Conservation (phyloP, 1,284 basidiomycete genomes). For the Ustilago crameri region DNA sequence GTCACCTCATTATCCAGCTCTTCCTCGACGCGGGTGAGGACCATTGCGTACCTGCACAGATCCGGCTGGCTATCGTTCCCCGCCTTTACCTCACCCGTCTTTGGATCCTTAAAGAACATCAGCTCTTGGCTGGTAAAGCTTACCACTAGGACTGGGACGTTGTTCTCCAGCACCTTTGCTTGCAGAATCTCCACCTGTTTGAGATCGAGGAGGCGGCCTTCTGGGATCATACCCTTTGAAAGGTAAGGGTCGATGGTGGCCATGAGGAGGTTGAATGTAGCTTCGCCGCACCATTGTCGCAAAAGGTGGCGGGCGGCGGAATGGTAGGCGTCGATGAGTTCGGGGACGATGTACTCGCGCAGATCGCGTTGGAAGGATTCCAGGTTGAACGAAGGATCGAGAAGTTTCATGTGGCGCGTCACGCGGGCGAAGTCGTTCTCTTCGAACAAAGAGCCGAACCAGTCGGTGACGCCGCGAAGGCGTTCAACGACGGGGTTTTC, state of each 20-base stretch:
- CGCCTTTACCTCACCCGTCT: conserved; percentile 84
- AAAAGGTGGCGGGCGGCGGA: conserved; percentile 86
- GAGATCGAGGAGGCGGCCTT: conserved; percentile 63
- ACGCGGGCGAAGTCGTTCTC: conserved; percentile 98
- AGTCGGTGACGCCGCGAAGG: conserved; percentile 83
- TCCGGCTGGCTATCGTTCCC: conserved; percentile 90
- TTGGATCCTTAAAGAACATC: conserved; percentile 87
- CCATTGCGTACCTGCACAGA: conserved; percentile 91
- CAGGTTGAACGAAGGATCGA: conserved; percentile 88
- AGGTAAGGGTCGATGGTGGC: conserved; percentile 96
- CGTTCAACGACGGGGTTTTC: conserved; percentile 89
- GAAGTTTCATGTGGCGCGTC: conserved; percentile 81
- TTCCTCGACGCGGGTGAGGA: conserved; percentile 82
- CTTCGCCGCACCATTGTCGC: conserved; percentile 93
- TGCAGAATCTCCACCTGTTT: conserved; percentile 63
- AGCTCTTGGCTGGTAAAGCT: conserved; percentile 94
- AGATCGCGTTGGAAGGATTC: conserved; percentile 90
- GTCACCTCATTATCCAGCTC: conserved; percentile 79
- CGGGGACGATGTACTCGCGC: conserved; percentile 95
- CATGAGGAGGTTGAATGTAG: conserved; percentile 90
- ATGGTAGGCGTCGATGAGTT: conserved; percentile 95
- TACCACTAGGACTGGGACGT: conserved; percentile 89
- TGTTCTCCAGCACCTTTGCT: conserved; percentile 76
- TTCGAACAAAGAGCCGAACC: conserved; percentile 88
- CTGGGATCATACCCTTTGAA: conserved; percentile 78